Conservation (phyloP, 495 filamentous ascomycete species). For the Penicillium goetzii region DNA sequence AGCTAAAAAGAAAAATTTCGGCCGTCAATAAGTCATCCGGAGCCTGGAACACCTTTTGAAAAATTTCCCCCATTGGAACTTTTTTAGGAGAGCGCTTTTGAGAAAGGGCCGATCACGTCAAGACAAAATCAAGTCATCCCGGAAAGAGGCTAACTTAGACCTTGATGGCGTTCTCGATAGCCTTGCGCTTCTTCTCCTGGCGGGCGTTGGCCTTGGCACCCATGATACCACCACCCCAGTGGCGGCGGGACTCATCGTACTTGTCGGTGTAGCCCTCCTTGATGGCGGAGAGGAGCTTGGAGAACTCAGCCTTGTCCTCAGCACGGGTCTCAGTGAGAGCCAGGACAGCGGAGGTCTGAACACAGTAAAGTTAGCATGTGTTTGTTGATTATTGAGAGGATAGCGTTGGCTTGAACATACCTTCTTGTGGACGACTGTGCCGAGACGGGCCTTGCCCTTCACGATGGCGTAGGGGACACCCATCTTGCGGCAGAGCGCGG, state of each 20-base stretch:
- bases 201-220: slow-evolving; percentile 93
- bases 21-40: slow-evolving; percentile 40
- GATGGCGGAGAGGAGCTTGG: slow-evolving; percentile 92
- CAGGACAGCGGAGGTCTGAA: slow-evolving; percentile 86
- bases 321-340: slow-evolving; percentile 94
- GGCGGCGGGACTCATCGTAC: slow-evolving; percentile 87
- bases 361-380: neutral
- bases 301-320: slow-evolving; percentile 96
- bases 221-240: slow-evolving; percentile 99
- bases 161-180: slow-evolving; percentile 89
- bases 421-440: slow-evolving; percentile 99
- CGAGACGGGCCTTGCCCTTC: slow-evolving; percentile 99
- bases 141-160: slow-evolving; percentile 63
- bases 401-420: neutral
- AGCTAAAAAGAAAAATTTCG: slow-evolving; percentile 39
- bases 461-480: slow-evolving; percentile 98
- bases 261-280: slow-evolving; percentile 98
- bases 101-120: slow-evolving; percentile 31
- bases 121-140: slow-evolving; percentile 28
- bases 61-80: slow-evolving; percentile 30
- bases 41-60: slow-evolving; percentile 34
- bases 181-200: slow-evolving; percentile 96
- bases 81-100: slow-evolving; percentile 31
- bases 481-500: slow-evolving; percentile 99
- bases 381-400: neutral